These are phyloP conservation scores for Pachysandra terminalis DNA, from an alignment of 164 flowering plant species.

Conservation along the genomic window DNA sequence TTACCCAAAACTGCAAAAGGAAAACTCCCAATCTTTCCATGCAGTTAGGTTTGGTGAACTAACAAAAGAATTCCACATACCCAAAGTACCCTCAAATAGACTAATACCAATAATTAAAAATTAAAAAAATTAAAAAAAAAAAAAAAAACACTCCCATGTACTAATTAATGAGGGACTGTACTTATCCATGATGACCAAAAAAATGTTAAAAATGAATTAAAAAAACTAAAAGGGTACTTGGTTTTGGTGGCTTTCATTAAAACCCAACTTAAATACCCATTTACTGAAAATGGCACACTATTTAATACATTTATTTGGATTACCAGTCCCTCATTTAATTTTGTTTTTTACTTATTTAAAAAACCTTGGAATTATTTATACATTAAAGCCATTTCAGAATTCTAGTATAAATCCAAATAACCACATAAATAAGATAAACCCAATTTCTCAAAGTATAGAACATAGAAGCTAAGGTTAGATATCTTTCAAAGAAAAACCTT, in stretches of 20 bases:
- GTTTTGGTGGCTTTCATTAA: slow-evolving; percentile 6
- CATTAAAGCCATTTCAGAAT: neutral
- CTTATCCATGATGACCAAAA: neutral
- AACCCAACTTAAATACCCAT: slow-evolving; percentile 3
- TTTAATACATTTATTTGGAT: neutral
- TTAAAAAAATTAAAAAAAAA: too few species aligned
- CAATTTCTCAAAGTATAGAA: neutral
- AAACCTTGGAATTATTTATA: neutral
- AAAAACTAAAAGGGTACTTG: too few species aligned
- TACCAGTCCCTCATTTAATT: neutral
- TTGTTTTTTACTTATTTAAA: neutral
- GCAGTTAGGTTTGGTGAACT: neutral
- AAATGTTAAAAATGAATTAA: neutral
- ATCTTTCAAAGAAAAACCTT: neutral
- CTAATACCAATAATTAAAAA: neutral
- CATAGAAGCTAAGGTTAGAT: neutral
- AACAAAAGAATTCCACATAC: neutral
- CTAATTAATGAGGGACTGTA: neutral
- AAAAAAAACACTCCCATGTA: neutral
- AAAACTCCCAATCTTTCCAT: neutral
- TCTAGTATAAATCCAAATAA: too few species aligned
- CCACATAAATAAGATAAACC: neutral
- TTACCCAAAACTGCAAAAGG: neutral
- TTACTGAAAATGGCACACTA: slow-evolving; percentile 1
- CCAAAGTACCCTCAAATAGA: too few species aligned